These are phyloP conservation scores for Phycomyces nitens DNA, from an alignment of 192 early-diverging fungal species.

Conservation along the genomic window DNA sequence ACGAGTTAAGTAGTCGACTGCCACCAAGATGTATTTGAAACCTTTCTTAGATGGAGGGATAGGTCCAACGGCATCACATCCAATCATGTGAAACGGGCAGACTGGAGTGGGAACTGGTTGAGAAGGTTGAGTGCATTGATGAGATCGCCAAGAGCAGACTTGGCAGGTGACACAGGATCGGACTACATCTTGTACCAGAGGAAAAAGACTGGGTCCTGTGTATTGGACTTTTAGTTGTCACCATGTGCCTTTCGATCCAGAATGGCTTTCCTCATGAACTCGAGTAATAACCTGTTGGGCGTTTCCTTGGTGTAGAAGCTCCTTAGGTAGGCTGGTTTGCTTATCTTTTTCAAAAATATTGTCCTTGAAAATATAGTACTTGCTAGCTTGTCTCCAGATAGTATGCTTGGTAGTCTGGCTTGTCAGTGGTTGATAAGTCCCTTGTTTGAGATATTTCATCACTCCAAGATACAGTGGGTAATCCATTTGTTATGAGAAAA, in stretches of 20 bases:
- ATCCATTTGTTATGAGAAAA: no score
- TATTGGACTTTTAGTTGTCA: neutral
- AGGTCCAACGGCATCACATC: slow-evolving; percentile 11
- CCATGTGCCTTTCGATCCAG: slow-evolving; percentile 3
- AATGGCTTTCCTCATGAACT: slow-evolving; percentile 20
- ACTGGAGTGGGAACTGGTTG: slow-evolving; percentile 8
- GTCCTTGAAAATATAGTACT: neutral
- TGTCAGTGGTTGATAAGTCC: no score
- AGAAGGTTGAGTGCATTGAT: neutral
- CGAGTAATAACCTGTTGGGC: neutral
- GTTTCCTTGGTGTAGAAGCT: slow-evolving; percentile 17
- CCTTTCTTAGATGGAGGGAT: neutral
- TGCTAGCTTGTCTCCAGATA: neutral
- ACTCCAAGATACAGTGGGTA: no score
- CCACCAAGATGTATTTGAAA: slow-evolving; percentile 20
- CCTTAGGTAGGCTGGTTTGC: neutral
- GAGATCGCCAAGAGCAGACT: neutral
- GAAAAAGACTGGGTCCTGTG: neutral
- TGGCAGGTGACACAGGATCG: slow-evolving; percentile 16
- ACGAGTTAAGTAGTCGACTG: no score
- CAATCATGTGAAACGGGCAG: slow-evolving; percentile 9
- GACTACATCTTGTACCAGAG: neutral
- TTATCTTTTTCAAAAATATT: neutral
- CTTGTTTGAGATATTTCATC: no score
- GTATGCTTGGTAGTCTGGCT: no score